Base-by-base conservation (phyloP, 2,329 filamentous ascomycete species). In the Penicillium corylophilum region DNA sequence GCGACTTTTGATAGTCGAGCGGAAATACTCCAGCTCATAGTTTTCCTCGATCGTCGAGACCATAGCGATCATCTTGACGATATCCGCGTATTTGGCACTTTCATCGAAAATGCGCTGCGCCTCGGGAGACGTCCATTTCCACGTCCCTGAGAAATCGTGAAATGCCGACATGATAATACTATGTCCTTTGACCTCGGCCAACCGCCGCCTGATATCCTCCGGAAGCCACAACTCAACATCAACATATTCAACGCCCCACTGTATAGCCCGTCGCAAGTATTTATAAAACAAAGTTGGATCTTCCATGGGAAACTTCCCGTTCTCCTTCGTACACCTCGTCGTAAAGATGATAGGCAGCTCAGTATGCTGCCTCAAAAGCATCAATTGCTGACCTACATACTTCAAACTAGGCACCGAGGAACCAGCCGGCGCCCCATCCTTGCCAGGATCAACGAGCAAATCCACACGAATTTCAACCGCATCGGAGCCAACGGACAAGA, bases 271-370 rank as follows among this genome's bases (percentile, higher is more conserved):
- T 64, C 86, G 86, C n/a, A 95, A 80, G 64, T 94, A 93, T 53
- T 85, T 80, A 71, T 89, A 89, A 69, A 87, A 93, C 39, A 94
- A 68, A 13, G 79, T 76, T 0, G 89, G 88, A 49, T 90, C 82
- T 36, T 90, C 85, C 87, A 92, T 92, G 0, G 90, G 90, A 56
- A 94, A 95, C 22, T 84, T 84, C 28, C 90, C 90, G 64, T 93
- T 94, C 65, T 95, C 90, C 26, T 81, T 83, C 2, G 84, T 90
- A 68, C 90, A 94, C 60, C 90, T 81, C 0, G 88, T 92, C 0
- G 90, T 95, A 68, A 93, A 93, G 50, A 95, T 91, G 66, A 95
- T 90, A n/a, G 90, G 90, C 38, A 95, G 76, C 64, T 95, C 90
- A 0, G 89, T 94, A 56, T 88, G 83, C 70, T 94, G 89, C 22